phyloP scores from a whole-genome alignment of 148 eudicot species.

The Vaccinium macrocarpon region DNA sequence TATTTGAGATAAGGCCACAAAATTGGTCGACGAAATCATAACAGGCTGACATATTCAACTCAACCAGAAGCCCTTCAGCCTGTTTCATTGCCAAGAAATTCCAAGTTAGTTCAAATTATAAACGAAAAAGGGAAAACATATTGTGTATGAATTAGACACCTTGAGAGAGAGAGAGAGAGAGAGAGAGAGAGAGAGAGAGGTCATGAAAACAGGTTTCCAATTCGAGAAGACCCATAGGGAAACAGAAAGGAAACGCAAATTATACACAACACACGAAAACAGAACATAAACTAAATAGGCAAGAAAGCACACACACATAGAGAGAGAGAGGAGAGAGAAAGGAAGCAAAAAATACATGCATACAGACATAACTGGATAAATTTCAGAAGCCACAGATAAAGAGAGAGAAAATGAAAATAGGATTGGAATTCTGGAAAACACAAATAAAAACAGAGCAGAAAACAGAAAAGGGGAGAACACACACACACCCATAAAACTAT shows the following conservation, averaged over 20 bases:
- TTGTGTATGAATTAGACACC: neutral
- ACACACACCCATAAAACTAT: too few relatives aligned
- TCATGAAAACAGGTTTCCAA: neutral
- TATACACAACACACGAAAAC: neutral
- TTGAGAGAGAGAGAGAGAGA: neutral
- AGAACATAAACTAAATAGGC: neutral
- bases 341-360: neutral
- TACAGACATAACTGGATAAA: neutral
- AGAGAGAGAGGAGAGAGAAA: neutral
- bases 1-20: conserved; percentile 35
- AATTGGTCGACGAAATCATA: conserved; percentile 64
- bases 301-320: neutral
- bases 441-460: neutral
- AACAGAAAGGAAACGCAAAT: neutral
- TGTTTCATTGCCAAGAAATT: conserved; percentile 24
- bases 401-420: neutral
- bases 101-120: neutral
- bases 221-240: neutral
- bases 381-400: neutral
- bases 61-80: conserved; percentile 65
- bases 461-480: too few relatives aligned
- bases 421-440: neutral
- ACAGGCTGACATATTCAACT: conserved; percentile 54
- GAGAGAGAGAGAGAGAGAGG: neutral
- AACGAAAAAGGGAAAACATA: neutral